Evolutionary conservation across 805 yeast species (phyloP).

Genomic region (Cephaloascus fragrans): DNA sequence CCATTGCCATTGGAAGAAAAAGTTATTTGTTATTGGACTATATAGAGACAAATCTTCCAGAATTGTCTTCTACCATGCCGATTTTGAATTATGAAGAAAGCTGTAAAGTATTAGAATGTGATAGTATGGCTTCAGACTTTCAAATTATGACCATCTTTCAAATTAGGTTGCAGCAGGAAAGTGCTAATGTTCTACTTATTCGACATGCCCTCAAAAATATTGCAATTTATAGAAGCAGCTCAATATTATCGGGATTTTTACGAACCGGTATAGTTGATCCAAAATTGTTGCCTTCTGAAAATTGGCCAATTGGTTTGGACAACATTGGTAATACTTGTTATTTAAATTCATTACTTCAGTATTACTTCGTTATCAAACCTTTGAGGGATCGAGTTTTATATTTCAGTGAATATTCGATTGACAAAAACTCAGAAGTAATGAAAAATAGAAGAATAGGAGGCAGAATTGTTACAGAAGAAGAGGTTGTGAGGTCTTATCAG

Average conservation of each 20-base stretch:
- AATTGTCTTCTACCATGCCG: conserved; percentile 5
- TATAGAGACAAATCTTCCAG: conserved; percentile 34
- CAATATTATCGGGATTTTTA: conserved; percentile 45
- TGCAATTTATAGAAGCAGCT: conserved; percentile 45
- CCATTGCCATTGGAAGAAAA: conserved; percentile 50
- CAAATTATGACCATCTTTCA: conserved; percentile 45
- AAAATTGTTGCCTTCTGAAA: conserved; percentile 44
- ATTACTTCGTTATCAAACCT: conserved; percentile 80
- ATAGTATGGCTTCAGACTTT: conserved; percentile 44
- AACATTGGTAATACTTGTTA: conserved; percentile 97
- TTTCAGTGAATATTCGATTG: conserved; percentile 34
- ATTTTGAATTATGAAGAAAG: conserved; percentile 28
- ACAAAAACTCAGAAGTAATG: conserved; percentile 18
- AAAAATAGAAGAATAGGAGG: conserved; percentile 75
- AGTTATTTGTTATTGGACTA: conserved; percentile 49
- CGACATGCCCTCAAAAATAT: conserved; percentile 49
- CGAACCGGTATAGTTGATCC: conserved; percentile 56
- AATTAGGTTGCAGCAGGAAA: conserved; percentile 25
- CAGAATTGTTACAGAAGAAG: conserved; percentile 66
- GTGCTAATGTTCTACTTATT: conserved; percentile 42
- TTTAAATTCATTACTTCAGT: conserved; percentile 82
- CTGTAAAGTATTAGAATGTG: conserved; percentile 36
- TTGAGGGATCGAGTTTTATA: conserved; percentile 55
- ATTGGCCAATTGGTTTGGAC: conserved; percentile 86
- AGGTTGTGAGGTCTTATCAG: conserved; percentile 72